Percentiles rank a stretch among this genome's conserved stretches.
These are phyloP conservation scores for Oryza longistaminata DNA, from an alignment of 176 grass and related monocot species.

Conservation along the genomic window DNA sequence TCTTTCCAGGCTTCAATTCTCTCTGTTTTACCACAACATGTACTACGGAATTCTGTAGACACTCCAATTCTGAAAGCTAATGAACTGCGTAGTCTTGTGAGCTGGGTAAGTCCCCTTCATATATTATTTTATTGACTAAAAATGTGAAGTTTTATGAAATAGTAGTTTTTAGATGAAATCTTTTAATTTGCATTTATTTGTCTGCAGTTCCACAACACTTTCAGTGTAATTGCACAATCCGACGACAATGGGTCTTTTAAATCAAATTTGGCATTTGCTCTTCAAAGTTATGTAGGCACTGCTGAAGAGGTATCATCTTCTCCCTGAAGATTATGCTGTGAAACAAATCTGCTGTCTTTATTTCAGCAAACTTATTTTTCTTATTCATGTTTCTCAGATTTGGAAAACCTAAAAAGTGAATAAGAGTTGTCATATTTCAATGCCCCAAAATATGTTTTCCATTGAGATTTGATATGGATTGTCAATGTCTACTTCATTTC, in stretches of 20 bases:
- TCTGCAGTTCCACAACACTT: conserved; percentile 82
- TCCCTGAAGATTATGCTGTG: conserved; percentile 5
- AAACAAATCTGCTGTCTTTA: conserved; percentile 21
- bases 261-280: conserved; percentile 76
- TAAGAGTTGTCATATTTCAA: conserved; percentile 7
- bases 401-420: neutral
- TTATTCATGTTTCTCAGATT: conserved; percentile 13
- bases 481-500: neutral
- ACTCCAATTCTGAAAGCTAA: conserved; percentile 57
- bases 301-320: conserved; percentile 71
- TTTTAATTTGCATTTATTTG: conserved; percentile 35
- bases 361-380: neutral
- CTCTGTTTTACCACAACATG: conserved; percentile 77
- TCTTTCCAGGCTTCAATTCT: conserved; percentile 82
- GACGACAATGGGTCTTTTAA: conserved; percentile 66
- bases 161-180: neutral
- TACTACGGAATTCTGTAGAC: conserved; percentile 57
- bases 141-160: conserved; percentile 4
- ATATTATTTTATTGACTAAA: neutral
- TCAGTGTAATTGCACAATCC: conserved; percentile 56
- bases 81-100: conserved; percentile 60
- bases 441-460: conserved; percentile 23
- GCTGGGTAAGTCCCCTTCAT: conserved; percentile 60
- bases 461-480: conserved; percentile 14
- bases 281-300: conserved; percentile 79